Evolutionary conservation across 306 rosid species (phyloP).

Genomic region (Prunus mume): DNA sequence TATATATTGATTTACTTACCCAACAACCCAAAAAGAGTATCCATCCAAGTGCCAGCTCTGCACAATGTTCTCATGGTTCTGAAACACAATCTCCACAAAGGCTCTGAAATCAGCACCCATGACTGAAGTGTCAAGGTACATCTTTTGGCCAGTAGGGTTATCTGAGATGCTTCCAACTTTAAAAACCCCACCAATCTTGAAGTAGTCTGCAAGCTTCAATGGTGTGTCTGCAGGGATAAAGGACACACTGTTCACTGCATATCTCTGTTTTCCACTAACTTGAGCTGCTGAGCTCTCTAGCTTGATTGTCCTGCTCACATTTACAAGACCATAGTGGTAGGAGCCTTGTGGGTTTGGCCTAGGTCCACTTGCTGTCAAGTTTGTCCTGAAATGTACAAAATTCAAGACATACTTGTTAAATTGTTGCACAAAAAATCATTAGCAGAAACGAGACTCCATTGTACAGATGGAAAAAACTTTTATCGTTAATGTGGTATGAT

Average conservation of each 20-base stretch:
- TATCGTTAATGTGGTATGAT: too few relatives aligned
- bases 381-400: slow-evolving; percentile 54
- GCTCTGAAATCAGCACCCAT: slow-evolving; percentile 82
- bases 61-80: slow-evolving; percentile 61
- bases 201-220: slow-evolving; percentile 82
- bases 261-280: slow-evolving; percentile 71
- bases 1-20: slow-evolving; percentile 44
- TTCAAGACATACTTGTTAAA: not conserved
- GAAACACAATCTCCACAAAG: slow-evolving; percentile 78
- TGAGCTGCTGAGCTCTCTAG: slow-evolving; percentile 69
- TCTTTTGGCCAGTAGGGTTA: slow-evolving; percentile 40
- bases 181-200: slow-evolving; percentile 70
- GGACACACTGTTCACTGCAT: slow-evolving; percentile 78
- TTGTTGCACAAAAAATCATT: not conserved
- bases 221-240: slow-evolving; percentile 74
- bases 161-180: slow-evolving; percentile 73
- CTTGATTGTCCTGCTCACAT: slow-evolving; percentile 59
- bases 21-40: slow-evolving; percentile 90
- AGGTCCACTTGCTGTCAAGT: slow-evolving; percentile 92
- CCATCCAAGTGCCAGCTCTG: slow-evolving; percentile 93
- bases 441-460: not conserved
- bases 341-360: slow-evolving; percentile 98
- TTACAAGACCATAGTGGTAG: slow-evolving; percentile 79
- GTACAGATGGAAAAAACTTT: not conserved
- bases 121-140: slow-evolving; percentile 80